Base-by-base conservation (phyloP, 2,329 filamentous ascomycete genomes). In the Bipolaris bicolor region DNA sequence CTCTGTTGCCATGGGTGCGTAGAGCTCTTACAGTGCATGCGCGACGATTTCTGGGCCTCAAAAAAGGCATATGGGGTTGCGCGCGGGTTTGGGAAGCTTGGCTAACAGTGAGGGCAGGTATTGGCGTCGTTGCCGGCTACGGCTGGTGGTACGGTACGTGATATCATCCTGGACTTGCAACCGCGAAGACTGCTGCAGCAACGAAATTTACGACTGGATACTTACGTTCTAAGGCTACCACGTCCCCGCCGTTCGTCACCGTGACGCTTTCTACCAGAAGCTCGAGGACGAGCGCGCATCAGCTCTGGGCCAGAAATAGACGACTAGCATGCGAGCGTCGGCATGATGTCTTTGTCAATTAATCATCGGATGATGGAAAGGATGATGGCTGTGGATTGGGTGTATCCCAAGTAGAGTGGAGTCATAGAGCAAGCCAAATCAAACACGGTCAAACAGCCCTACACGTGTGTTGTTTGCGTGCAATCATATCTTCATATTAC, bases 61-160 rank as follows among this genome's bases (percentile, higher is more conserved):
- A 13, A 33, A 31, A 16, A 33, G 43, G 43, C 43, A n/a, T 18
- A 15, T n/a, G 29, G 26, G 24, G 31, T 44, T 53, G 57, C 51
- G 59, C 33, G 46, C n/a, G 13, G 18, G 26, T n/a, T 24, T 47
- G 52, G 39, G 49, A 41, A 67, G 57, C 63, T 65, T 44, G 37
- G 54, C 69, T 75, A 62, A 75, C 64, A 47, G 57, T 57, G 52
- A 44, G 46, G 40, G 46, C 64, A 88, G 85, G 86, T 77, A 84
- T 88, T 74, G 86, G 86, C 70, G 81, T 83, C 65, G 80, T 84
- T 66, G 81, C 81, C 75, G 87, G 86, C 67, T 89, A 88, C 78
- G 81, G 83, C 73, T 89, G 83, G 81, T 89, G 86, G 87, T 89
- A 89, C 80, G 86, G 79, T 82, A 81, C 63, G 80, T 82, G 71